Conservation (phyloP, 768 basidiomycete genomes). For the Sutorius australiensis region DNA sequence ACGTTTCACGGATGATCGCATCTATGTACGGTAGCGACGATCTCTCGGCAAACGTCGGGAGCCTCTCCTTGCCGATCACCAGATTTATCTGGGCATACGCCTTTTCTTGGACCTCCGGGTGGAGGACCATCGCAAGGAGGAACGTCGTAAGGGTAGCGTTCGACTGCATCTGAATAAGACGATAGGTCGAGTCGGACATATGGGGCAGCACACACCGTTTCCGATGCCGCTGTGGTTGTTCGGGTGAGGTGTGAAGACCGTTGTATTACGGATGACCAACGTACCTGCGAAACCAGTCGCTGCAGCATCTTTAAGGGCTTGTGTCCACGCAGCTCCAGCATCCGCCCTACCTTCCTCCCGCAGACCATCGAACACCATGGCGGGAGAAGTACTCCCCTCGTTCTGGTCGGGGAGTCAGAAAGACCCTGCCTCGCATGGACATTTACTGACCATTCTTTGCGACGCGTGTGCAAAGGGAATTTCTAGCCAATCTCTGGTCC, state of each 20-base stretch:
- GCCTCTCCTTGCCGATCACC: constrained; percentile 17
- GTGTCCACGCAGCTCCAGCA: not conserved
- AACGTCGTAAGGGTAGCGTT: constrained; percentile 6
- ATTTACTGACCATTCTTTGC: constrained; percentile 22
- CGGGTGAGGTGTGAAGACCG: not conserved
- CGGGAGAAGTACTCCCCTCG: constrained; percentile 8
- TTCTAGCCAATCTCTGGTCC: constrained; percentile 14
- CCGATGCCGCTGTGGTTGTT: constrained; percentile 9
- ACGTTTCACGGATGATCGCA: constrained; percentile 36
- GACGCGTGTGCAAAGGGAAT: constrained; percentile 28
- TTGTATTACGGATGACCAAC: not conserved
- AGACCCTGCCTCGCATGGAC: not conserved
- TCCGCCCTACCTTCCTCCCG: not conserved
- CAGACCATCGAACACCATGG: constrained; percentile 18
- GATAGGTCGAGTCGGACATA: not conserved
- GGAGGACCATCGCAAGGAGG: constrained; percentile 14
- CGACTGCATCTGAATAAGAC: constrained; percentile 6
- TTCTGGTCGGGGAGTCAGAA: not conserved
- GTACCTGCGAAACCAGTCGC: constrained; percentile 16
- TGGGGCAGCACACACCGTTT: constrained; percentile 7
- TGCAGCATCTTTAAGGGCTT: constrained; percentile 14
- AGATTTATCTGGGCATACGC: constrained; percentile 14
- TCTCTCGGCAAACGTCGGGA: constrained; percentile 18
- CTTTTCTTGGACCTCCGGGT: constrained; percentile 19
- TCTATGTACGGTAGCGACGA: constrained; percentile 33